phyloP scores from a whole-genome alignment of 192 early-diverging fungal genomes.

The Coemansia reversa region DNA sequence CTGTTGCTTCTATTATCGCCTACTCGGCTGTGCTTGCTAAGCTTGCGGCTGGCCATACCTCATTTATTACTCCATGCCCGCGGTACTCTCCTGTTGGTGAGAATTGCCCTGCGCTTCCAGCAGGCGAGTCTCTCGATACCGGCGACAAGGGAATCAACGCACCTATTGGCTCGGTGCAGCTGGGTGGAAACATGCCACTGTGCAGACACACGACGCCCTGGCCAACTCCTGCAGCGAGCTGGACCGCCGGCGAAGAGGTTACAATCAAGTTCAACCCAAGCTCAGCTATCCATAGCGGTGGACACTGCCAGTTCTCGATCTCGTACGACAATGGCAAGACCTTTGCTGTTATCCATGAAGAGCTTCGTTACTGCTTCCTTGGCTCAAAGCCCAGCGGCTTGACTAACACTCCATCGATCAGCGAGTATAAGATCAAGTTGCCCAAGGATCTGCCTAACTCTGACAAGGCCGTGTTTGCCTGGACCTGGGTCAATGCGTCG shows the following conservation, averaged over 20 bases:
- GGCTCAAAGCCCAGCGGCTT: conserved; percentile 11
- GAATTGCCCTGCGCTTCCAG: conserved; percentile 50
- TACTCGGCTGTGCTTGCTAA: neutral
- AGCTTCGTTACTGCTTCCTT: conserved; percentile 36
- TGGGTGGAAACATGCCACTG: conserved; percentile 21
- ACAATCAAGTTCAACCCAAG: conserved; percentile 33
- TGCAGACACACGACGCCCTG: conserved; percentile 47
- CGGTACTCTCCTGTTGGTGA: conserved; percentile 30
- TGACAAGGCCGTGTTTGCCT: conserved; percentile 58
- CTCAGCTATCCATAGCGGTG: conserved; percentile 50
- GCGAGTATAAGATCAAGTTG: conserved; percentile 54
- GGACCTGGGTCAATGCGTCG: conserved; percentile 65
- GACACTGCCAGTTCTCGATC: conserved; percentile 60
- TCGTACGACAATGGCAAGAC: conserved; percentile 56
- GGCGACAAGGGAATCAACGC: conserved; percentile 47
- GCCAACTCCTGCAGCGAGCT: conserved; percentile 30
- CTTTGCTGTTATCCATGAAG: conserved; percentile 59
- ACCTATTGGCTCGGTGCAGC: conserved; percentile 23
- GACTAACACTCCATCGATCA: conserved; percentile 21
- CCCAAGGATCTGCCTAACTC: conserved; percentile 55
- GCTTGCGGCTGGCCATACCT: conserved; percentile 20
- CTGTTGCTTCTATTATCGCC: conserved; percentile 3
- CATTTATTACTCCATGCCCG: conserved; percentile 33
- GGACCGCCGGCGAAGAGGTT: conserved; percentile 38
- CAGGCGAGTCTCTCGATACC: conserved; percentile 44